A percentile compares a stretch with the other conserved stretches of the same genome.
These are phyloP conservation scores for Tetracladium setigerum DNA, from an alignment of 495 filamentous ascomycete species.

Conservation along the genomic window DNA sequence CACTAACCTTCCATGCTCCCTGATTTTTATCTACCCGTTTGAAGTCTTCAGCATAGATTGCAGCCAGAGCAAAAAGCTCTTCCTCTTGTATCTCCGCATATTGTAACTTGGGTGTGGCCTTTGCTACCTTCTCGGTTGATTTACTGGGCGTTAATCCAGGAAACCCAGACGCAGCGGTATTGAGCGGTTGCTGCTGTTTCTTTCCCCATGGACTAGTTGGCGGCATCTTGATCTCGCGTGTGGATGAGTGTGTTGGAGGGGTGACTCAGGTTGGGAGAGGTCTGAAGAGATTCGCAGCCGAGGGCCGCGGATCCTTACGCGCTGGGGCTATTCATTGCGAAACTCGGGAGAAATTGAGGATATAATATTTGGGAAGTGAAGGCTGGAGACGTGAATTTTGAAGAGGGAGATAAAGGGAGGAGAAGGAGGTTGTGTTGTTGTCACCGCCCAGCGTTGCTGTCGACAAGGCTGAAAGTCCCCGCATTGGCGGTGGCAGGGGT, in stretches of 20 bases:
- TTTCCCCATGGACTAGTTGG: constrained; percentile 22
- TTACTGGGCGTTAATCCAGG: constrained; percentile 30
- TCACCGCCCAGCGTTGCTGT: neutral
- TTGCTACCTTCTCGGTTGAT: constrained; percentile 9
- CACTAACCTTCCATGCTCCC: constrained; percentile 76
- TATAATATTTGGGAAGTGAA: no score
- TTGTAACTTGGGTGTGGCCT: constrained; percentile 42
- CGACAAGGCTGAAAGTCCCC: neutral
- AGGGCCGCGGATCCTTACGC: constrained; percentile 11
- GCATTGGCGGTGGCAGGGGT: neutral
- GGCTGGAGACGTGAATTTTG: no score
- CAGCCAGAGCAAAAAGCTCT: constrained; percentile 77
- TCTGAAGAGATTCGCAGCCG: constrained; percentile 16
- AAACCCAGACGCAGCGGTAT: constrained; percentile 15
- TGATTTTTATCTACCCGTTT: constrained; percentile 57
- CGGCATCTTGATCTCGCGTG: constrained; percentile 14
- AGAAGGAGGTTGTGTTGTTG: no score
- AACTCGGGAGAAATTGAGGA: no score
- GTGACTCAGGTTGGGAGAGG: constrained; percentile 1
- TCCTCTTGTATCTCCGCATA: constrained; percentile 81
- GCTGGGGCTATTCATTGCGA: constrained; percentile 11
- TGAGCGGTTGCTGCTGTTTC: constrained; percentile 21
- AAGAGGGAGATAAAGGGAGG: no score
- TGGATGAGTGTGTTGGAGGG: neutral
- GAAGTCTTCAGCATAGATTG: constrained; percentile 92